phyloP scores from a whole-genome alignment of 495 filamentous ascomycete genomes.

The Pseudoneurospora amorphoporcata region DNA sequence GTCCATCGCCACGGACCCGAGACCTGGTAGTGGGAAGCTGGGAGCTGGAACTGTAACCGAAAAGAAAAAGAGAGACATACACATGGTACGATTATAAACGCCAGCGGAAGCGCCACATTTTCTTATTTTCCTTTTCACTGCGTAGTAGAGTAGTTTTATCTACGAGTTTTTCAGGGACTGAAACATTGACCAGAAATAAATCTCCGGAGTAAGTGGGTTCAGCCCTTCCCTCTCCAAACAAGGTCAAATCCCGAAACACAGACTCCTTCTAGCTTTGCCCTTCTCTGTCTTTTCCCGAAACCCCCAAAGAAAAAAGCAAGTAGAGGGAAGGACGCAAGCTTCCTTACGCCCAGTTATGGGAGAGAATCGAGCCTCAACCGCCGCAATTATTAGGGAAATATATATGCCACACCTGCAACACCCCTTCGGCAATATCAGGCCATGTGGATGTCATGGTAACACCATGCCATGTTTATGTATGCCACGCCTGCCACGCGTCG shows the following conservation, averaged over 20 bases:
- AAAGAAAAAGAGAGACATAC: not conserved
- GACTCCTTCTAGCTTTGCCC: not conserved
- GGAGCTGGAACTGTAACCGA: not conserved
- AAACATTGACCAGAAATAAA: not conserved
- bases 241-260: not conserved
- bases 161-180: not conserved
- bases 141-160: too few species aligned
- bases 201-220: not conserved
- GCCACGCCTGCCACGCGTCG: not conserved
- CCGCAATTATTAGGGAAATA: too few species aligned
- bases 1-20: not conserved
- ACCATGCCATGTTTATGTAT: not conserved
- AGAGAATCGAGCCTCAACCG: too few species aligned
- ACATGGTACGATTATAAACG: not conserved
- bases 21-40: slow-evolving; percentile 1
- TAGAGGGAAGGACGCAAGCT: too few species aligned
- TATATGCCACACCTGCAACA: not conserved
- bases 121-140: not conserved
- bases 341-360: too few species aligned
- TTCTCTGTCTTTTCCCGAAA: too few species aligned
- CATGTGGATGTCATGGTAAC: not conserved
- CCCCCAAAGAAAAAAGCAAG: not conserved
- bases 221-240: not conserved
- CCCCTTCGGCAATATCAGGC: not conserved
- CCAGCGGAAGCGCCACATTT: not conserved